Evolutionary conservation across 2,329 filamentous ascomycete genomes (phyloP).

Genomic region (Neonectria faginata): DNA sequence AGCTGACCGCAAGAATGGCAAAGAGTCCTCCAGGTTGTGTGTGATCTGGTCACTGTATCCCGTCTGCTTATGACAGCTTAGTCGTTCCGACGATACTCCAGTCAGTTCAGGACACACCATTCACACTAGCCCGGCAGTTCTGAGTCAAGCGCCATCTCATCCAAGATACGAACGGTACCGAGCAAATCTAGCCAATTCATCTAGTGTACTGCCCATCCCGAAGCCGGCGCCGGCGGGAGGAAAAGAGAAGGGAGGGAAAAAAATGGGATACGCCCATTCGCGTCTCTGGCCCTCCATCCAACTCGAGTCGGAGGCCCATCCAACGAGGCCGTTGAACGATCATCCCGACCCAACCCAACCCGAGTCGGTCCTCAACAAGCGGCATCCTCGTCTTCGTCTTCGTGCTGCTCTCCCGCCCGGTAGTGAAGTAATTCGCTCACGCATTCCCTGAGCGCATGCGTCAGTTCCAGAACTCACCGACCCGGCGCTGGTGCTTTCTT

Average conservation of each 20-base stretch:
- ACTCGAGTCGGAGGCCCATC: constrained; percentile 21
- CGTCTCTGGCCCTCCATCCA: constrained; percentile 24
- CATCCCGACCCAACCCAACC: constrained; percentile 20
- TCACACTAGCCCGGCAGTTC: background rate
- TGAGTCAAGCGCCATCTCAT: constrained; percentile 8
- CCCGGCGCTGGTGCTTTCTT: background rate
- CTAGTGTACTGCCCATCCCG: background rate
- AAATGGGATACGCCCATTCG: constrained; percentile 16
- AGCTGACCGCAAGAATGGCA: background rate
- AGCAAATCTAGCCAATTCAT: background rate
- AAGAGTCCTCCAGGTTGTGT: background rate
- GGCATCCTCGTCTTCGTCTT: constrained; percentile 3
- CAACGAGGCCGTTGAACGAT: constrained; percentile 15
- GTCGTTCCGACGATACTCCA: constrained; percentile 5
- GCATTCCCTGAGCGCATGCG: background rate
- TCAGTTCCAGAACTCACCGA: background rate
- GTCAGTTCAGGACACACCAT: background rate
- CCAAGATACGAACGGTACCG: constrained; percentile 13
- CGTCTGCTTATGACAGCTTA: constrained; percentile 18
- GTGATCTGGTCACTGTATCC: background rate
- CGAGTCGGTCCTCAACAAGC: constrained; percentile 23
- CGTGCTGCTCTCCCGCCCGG: background rate
- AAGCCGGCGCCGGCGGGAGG: background rate
- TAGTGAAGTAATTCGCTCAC: background rate
- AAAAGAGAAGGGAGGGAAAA: background rate